Evolutionary conservation across 129 eudicot genomes (phyloP), one percentile per base, ranked within the genome.

Genomic region (Deinandra increscens): DNA sequence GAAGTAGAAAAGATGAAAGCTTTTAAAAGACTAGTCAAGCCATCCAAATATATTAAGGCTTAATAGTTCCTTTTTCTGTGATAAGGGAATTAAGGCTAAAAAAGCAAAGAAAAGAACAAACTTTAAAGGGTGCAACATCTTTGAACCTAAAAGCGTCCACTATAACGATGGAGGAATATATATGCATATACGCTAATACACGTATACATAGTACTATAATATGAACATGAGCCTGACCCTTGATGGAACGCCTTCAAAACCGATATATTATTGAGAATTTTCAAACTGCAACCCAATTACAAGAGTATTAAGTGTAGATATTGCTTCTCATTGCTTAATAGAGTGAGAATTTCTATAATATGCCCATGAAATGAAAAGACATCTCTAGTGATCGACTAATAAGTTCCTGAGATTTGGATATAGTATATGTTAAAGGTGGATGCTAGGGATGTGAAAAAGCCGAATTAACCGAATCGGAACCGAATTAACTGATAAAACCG

Each of bases 21-120:
- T 78, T 84, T 87, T 74, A 34, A 70, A 87, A 80, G 79, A 84
- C 78, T 54, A 77, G 81, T 70, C 77, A 70, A 72, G 61, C 67
- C 69, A 51, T 73, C 62, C 83, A 69, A 39, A 60, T 79, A 81
- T 68, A 69, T 73, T 61, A 77, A 70, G 71, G 80, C 77, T 80
- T 81, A 74, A 71, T 63, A 76, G 64, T 79, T 75, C 76, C 78
- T 71, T 82, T 58, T 69, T 56, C 50, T 56, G 71, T 63, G 82
- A 69, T 79, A 82, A 62, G 67, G 75, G 76, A 26, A 20, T 64
- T 66, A 64, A 70, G 53, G 55, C 71, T 60, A 73, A 73, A n/a
- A n/a, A 79, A 66, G 79, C 75, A 79, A 68, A 48, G 12, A 60
- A 79, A 72, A 66, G 75, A 73, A 6, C 60, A 44, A 6, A 70